These are phyloP conservation scores for Neofusicoccum umdonicola DNA, from an alignment of 2,329 filamentous ascomycete species.

Conservation along the genomic window DNA sequence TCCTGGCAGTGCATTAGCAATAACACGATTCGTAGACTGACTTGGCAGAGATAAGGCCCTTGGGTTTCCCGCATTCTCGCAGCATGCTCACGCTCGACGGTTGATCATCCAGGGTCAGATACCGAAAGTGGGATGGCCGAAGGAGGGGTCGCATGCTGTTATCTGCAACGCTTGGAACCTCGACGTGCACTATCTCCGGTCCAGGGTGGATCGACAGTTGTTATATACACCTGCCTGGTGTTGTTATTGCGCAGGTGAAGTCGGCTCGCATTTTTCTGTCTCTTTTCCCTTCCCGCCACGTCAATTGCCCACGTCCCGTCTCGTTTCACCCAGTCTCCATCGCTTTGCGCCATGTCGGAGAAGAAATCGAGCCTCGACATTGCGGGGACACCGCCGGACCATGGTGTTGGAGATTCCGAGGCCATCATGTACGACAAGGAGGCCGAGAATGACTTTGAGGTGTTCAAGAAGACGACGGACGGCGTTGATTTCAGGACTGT, in stretches of 20 bases:
- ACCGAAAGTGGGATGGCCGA: constrained; percentile 8
- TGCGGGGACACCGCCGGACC: neutral
- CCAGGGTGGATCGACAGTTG: neutral
- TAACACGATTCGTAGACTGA: neutral
- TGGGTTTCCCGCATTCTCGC: neutral
- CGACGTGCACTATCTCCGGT: neutral
- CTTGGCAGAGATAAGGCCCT: constrained; percentile 2
- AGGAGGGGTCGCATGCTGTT: neutral
- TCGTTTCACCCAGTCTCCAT: neutral
- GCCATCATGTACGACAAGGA: constrained; percentile 15
- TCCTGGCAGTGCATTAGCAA: neutral
- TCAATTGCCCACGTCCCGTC: neutral
- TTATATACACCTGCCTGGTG: neutral
- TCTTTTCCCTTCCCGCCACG: neutral
- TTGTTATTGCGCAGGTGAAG: neutral
- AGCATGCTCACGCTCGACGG: neutral
- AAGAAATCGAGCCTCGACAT: constrained; percentile 19
- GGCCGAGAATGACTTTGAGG: constrained; percentile 39
- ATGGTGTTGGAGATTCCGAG: constrained; percentile 19
- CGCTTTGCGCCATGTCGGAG: constrained; percentile 2
- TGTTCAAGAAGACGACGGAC: constrained; percentile 50
- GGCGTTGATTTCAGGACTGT: constrained; percentile 55
- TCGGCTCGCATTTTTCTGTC: too few species aligned
- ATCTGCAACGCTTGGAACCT: neutral
- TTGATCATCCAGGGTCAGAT: neutral